A percentile compares a stretch with the other conserved stretches of the same genome.
phyloP scores from a whole-genome alignment of 768 basidiomycete species.

The Macrolepiota dolichaula region DNA sequence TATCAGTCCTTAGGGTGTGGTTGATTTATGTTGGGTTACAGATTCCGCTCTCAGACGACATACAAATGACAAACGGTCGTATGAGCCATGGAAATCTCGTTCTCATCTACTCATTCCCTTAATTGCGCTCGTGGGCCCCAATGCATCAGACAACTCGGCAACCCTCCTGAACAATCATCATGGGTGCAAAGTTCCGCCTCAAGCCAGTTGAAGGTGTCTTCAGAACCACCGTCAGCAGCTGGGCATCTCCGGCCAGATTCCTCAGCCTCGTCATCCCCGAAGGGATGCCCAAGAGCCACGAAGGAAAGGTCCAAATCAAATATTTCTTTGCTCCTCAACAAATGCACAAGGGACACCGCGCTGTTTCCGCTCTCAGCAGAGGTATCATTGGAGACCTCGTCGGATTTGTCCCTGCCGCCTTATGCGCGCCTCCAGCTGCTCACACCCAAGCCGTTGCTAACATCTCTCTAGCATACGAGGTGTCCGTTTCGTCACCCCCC shows the following conservation, averaged over 20 bases:
- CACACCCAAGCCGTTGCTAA: conserved; percentile 8
- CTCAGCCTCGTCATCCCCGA: conserved; percentile 78
- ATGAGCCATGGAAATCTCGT: no score
- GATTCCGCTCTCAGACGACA: no score
- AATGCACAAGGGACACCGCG: conserved; percentile 91
- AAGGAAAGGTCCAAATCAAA: conserved; percentile 90
- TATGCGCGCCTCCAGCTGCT: conserved; percentile 51
- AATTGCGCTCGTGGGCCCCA: no score
- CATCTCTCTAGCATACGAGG: conserved; percentile 81
- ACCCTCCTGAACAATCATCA: no score
- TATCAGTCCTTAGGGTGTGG: no score
- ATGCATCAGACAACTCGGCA: no score
- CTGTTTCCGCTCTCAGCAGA: conserved; percentile 90
- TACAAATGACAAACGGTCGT: no score
- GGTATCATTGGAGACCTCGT: conserved; percentile 97
- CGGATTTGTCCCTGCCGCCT: conserved; percentile 95
- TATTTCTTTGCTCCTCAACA: conserved; percentile 86
- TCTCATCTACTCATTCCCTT: no score
- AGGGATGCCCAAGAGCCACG: conserved; percentile 87
- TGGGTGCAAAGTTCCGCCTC: conserved; percentile 78
- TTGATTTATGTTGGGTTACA: no score
- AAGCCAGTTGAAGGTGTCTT: conserved; percentile 67
- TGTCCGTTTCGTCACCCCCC: conserved; percentile 85
- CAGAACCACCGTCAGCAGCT: conserved; percentile 29
- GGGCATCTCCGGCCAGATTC: conserved; percentile 50